Evolutionary conservation across 164 flowering plant species (phyloP).

Genomic region (Warburgia ugandensis): DNA sequence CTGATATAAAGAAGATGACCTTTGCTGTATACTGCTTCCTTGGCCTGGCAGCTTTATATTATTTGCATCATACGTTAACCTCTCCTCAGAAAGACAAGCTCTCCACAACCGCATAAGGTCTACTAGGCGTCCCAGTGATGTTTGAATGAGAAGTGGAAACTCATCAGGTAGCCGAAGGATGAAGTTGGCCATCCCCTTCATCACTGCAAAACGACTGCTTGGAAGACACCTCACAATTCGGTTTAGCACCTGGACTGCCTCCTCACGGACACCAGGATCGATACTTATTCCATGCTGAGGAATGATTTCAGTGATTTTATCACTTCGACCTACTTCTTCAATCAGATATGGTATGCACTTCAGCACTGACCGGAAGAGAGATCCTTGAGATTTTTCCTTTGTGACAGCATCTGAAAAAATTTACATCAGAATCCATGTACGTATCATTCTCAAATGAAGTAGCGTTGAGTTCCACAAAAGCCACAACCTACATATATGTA

Average conservation of each 20-base stretch:
- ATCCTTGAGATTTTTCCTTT: conserved; percentile 92
- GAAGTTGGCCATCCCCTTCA: conserved; percentile 97
- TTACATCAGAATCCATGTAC: not conserved
- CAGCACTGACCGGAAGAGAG: conserved; percentile 89
- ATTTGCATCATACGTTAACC: conserved; percentile 34
- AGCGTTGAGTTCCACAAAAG: too few species aligned
- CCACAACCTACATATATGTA: too few species aligned
- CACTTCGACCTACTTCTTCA: conserved; percentile 93
- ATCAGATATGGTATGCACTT: conserved; percentile 95
- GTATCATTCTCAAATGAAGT: not conserved
- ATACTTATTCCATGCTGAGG: conserved; percentile 98
- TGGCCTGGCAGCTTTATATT: conserved; percentile 33
- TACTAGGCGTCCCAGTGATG: conserved; percentile 83
- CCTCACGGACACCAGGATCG: conserved; percentile 99
- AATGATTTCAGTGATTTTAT: conserved; percentile 91
- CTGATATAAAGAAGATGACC: conserved; percentile 39
- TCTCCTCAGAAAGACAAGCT: conserved; percentile 72
- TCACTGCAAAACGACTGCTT: conserved; percentile 93
- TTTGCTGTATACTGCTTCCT: conserved; percentile 40
- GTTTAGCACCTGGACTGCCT: conserved; percentile 89
- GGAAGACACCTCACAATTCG: conserved; percentile 85
- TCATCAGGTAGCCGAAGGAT: conserved; percentile 84
- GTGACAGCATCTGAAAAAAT: conserved; percentile 71
- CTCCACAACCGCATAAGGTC: conserved; percentile 98
- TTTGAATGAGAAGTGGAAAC: conserved; percentile 94